Conservation (phyloP, 164 flowering plant species). For the Annona squamosa region DNA sequence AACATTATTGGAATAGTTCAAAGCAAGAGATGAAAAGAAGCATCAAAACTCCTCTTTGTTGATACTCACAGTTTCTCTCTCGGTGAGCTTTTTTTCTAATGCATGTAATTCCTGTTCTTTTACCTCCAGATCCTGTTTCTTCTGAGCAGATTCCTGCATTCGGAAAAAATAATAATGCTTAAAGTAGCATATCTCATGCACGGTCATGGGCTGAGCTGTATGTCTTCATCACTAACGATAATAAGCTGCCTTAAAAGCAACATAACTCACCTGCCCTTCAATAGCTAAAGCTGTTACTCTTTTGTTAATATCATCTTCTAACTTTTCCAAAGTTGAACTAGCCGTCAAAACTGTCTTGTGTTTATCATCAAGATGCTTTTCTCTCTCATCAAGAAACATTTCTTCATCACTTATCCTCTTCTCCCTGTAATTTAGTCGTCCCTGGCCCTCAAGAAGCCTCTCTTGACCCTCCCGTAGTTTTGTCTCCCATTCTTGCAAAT, state of each 20-base stretch:
- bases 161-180: slow-evolving; percentile 2
- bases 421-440: slow-evolving; percentile 54
- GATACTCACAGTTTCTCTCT: slow-evolving; percentile 69
- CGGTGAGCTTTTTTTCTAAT: slow-evolving; percentile 55
- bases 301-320: slow-evolving; percentile 49
- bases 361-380: slow-evolving; percentile 49
- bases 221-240: not conserved
- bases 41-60: not conserved
- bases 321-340: slow-evolving; percentile 30
- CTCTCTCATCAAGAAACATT: slow-evolving; percentile 37
- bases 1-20: not conserved
- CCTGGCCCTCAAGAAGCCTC: slow-evolving; percentile 45
- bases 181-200: not conserved
- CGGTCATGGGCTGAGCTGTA: not conserved
- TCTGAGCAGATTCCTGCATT: slow-evolving; percentile 52
- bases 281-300: slow-evolving; percentile 33
- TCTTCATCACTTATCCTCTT: slow-evolving; percentile 60
- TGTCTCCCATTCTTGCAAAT: slow-evolving; percentile 69
- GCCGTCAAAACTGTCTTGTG: slow-evolving; percentile 35
- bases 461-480: slow-evolving; percentile 64
- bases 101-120: slow-evolving; percentile 49
- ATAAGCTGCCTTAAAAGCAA: slow-evolving; percentile 2
- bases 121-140: slow-evolving; percentile 31
- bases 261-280: slow-evolving; percentile 53
- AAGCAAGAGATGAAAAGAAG: not conserved